Percentiles rank a stretch among this genome's conserved stretches.
phyloP scores from a whole-genome alignment of 2,329 filamentous ascomycete species.

The Sporothrix variecibatus region DNA sequence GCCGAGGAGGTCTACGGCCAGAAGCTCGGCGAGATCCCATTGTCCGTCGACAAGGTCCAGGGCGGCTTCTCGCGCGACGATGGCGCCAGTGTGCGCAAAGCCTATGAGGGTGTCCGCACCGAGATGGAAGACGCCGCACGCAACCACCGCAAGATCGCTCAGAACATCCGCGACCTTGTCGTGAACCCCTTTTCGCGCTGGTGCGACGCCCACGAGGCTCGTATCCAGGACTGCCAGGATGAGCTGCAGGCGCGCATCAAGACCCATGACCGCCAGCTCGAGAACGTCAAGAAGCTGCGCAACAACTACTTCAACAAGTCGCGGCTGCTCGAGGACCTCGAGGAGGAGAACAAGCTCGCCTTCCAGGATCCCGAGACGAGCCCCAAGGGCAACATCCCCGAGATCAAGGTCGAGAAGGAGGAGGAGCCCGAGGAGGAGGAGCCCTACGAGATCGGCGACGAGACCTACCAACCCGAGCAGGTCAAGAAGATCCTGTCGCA shows the following conservation, averaged over 20 bases:
- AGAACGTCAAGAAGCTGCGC: slow-evolving; percentile 86
- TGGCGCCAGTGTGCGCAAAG: slow-evolving; percentile 93
- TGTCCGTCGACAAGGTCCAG: slow-evolving; percentile 75
- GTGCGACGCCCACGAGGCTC: slow-evolving; percentile 91
- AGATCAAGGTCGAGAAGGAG: slow-evolving; percentile 82
- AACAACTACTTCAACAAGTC: slow-evolving; percentile 99
- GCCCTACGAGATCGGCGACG: slow-evolving; percentile 85
- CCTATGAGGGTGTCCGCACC: slow-evolving; percentile 86
- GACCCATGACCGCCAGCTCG: slow-evolving; percentile 87
- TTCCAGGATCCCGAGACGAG: slow-evolving; percentile 84
- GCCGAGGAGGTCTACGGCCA: slow-evolving; percentile 88
- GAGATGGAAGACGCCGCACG: slow-evolving; percentile 91
- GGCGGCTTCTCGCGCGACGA: slow-evolving; percentile 90
- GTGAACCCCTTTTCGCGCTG: slow-evolving; percentile 92
- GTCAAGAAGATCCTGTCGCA: slow-evolving; percentile 87
- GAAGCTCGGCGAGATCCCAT: slow-evolving; percentile 77
- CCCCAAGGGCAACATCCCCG: slow-evolving; percentile 63
- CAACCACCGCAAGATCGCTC: slow-evolving; percentile 92
- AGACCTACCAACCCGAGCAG: slow-evolving; percentile 80
- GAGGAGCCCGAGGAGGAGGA: slow-evolving; percentile 69
- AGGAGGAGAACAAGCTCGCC: slow-evolving; percentile 97
- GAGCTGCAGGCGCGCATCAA: slow-evolving; percentile 90
- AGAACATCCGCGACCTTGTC: slow-evolving; percentile 93
- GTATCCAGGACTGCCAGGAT: slow-evolving; percentile 91
- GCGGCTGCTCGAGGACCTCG: slow-evolving; percentile 88